Percentiles rank a stretch among this genome's conserved stretches.
These are phyloP conservation scores for Cystofilobasidium ferigula DNA, from an alignment of 768 basidiomycete genomes.

Conservation along the genomic window DNA sequence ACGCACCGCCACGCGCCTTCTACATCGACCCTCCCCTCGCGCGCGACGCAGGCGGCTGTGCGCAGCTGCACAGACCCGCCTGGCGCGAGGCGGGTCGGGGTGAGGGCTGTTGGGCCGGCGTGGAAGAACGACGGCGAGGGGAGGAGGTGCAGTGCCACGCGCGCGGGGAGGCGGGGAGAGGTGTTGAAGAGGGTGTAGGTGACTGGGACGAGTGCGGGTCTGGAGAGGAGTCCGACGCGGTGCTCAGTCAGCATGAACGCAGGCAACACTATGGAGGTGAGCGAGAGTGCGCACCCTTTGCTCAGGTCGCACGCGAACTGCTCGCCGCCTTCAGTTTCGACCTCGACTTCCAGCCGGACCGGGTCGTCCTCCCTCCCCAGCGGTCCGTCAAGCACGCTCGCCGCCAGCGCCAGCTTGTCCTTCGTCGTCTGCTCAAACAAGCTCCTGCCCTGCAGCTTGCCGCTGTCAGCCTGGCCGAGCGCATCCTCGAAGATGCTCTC, in stretches of 20 bases:
- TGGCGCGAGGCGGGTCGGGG: not conserved
- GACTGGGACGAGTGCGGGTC: not conserved
- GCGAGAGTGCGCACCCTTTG: constrained; percentile 50
- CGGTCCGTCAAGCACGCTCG: constrained; percentile 56
- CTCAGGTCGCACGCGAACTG: constrained; percentile 53
- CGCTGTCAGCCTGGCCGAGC: constrained; percentile 46
- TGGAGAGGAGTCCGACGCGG: not conserved
- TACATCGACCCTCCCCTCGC: not conserved
- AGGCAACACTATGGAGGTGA: not conserved
- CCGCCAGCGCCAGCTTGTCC: constrained; percentile 56
- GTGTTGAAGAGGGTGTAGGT: constrained; percentile 8
- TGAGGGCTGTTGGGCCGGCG: not conserved
- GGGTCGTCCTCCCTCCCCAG: constrained; percentile 77
- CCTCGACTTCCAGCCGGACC: constrained; percentile 44
- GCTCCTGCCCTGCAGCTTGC: constrained; percentile 47
- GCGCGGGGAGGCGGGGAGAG: not conserved
- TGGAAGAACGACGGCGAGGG: not conserved
- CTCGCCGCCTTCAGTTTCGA: constrained; percentile 33
- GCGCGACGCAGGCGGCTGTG: not conserved
- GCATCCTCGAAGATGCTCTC: constrained; percentile 56
- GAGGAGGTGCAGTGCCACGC: not conserved
- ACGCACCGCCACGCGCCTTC: not conserved
- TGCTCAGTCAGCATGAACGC: not conserved
- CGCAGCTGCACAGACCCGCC: not conserved
- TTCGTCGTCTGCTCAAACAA: constrained; percentile 86